Percentiles rank a stretch among this genome's conserved stretches.
Evolutionary conservation across 306 rosid species (phyloP).

Genomic region (Pyrus pyrifolia): DNA sequence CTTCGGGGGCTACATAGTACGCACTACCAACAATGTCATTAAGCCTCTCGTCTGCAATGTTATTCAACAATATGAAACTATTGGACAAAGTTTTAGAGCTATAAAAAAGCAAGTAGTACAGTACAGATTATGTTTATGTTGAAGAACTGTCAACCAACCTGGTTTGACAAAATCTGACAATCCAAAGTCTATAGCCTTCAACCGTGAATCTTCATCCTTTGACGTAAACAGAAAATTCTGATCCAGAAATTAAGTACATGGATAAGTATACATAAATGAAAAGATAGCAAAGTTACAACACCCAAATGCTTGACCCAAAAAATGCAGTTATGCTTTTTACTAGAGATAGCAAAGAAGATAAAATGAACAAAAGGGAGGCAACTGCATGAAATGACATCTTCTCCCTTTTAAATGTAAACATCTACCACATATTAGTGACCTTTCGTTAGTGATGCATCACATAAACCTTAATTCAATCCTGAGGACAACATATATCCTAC

Average conservation of each 20-base stretch:
- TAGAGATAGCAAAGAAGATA: not conserved
- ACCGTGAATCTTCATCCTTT: slow-evolving; percentile 74
- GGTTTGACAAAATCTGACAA: slow-evolving; percentile 90
- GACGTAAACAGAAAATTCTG: slow-evolving; percentile 81
- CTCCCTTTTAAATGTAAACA: not conserved
- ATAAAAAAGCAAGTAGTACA: not conserved
- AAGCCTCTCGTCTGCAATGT: slow-evolving; percentile 78
- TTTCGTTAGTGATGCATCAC: not conserved
- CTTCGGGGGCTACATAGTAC: slow-evolving; percentile 98
- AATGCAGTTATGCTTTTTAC: not conserved
- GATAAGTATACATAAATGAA: slow-evolving; percentile 13
- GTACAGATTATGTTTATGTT: not conserved
- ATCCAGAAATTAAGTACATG: slow-evolving; percentile 30
- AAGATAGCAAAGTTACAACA: slow-evolving; percentile 1
- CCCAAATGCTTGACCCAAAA: slow-evolving; percentile 5
- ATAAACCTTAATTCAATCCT: not conserved
- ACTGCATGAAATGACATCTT: not conserved
- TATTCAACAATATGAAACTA: slow-evolving; percentile 16
- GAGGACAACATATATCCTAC: slow-evolving; percentile 22
- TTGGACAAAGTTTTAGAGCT: not conserved
- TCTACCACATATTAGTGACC: not conserved
- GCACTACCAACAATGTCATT: slow-evolving; percentile 97
- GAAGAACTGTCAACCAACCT: slow-evolving; percentile 35
- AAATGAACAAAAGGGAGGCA: not conserved
- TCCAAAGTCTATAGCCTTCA: slow-evolving; percentile 97